Percentiles rank a stretch among this genome's conserved stretches.
These are phyloP conservation scores for Cladophialophora exuberans DNA, from an alignment of 2,329 filamentous ascomycete genomes.

Conservation along the genomic window DNA sequence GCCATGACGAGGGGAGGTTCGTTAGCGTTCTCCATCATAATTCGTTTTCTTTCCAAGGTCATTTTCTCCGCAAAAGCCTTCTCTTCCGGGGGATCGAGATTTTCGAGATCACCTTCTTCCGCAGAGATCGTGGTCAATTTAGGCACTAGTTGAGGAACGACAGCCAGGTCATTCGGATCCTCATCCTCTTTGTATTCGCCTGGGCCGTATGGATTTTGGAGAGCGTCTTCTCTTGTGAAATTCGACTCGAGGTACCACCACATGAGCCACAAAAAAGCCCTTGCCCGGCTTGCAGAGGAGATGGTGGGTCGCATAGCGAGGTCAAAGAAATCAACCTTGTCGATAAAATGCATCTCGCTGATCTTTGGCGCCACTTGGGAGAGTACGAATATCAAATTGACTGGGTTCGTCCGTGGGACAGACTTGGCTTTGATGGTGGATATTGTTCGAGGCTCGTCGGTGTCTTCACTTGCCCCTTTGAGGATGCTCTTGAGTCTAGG, in stretches of 20 bases:
- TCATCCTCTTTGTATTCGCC: slow-evolving; percentile 38
- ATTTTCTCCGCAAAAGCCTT: slow-evolving; percentile 54
- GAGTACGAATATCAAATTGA: slow-evolving; percentile 95
- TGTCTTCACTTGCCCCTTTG: slow-evolving; percentile 93
- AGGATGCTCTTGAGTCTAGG: slow-evolving; percentile 95
- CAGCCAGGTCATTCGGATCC: slow-evolving; percentile 42
- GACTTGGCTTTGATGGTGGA: slow-evolving; percentile 74
- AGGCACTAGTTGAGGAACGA: slow-evolving; percentile 52
- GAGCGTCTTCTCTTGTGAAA: slow-evolving; percentile 83
- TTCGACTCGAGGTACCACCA: slow-evolving; percentile 95
- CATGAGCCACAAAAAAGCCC: slow-evolving; percentile 94
- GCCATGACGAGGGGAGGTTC: slow-evolving; percentile 37
- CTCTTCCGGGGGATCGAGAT: slow-evolving; percentile 54
- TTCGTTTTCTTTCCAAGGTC: slow-evolving; percentile 52
- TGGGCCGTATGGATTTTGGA: slow-evolving; percentile 85
- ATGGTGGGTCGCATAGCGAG: slow-evolving; percentile 88
- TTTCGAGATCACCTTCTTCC: slow-evolving; percentile 54
- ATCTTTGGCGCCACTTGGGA: slow-evolving; percentile 88
- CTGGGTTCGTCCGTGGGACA: slow-evolving; percentile 87
- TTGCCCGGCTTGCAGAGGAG: slow-evolving; percentile 79
- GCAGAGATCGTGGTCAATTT: slow-evolving; percentile 52
- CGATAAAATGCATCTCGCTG: slow-evolving; percentile 88
- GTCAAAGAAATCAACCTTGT: slow-evolving; percentile 89
- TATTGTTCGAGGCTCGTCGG: slow-evolving; percentile 79
- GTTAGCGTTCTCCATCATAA: slow-evolving; percentile 45